Conservation (phyloP, 164 flowering plant species). For the Stephania japonica region DNA sequence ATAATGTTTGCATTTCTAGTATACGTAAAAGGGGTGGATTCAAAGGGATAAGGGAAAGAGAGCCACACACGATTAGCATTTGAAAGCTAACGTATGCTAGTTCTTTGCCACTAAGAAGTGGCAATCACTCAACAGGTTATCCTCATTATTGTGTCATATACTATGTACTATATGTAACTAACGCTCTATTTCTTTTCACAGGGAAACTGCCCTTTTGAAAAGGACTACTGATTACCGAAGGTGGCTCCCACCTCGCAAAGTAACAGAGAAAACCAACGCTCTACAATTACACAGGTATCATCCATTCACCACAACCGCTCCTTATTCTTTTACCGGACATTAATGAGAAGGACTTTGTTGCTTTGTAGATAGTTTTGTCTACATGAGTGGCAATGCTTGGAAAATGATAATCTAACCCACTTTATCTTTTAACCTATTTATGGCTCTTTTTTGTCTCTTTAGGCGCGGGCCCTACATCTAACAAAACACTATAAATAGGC, state of each 20-base stretch:
- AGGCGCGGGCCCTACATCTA: no score
- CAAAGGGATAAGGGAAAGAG: constrained; percentile 69
- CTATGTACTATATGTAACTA: neutral
- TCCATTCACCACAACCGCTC: neutral
- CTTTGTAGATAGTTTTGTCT: neutral
- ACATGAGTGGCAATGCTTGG: neutral
- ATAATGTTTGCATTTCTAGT: constrained; percentile 22
- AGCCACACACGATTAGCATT: constrained; percentile 73
- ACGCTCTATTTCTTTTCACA: neutral
- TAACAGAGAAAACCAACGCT: neutral
- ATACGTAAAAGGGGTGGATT: constrained; percentile 6
- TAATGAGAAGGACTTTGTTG: neutral
- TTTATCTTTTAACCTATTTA: no score
- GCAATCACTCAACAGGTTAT: constrained; percentile 42
- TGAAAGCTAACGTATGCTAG: constrained; percentile 33
- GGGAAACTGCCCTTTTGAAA: neutral
- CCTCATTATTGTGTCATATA: constrained; percentile 1
- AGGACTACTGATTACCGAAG: neutral
- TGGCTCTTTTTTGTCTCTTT: no score
- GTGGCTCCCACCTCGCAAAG: neutral
- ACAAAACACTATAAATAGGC: no score
- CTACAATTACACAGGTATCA: neutral
- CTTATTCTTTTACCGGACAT: neutral
- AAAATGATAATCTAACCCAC: no score
- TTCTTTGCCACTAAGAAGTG: constrained; percentile 15